Evolutionary conservation across 1,284 basidiomycete species (phyloP).

Genomic region (Ustilago nuda): DNA sequence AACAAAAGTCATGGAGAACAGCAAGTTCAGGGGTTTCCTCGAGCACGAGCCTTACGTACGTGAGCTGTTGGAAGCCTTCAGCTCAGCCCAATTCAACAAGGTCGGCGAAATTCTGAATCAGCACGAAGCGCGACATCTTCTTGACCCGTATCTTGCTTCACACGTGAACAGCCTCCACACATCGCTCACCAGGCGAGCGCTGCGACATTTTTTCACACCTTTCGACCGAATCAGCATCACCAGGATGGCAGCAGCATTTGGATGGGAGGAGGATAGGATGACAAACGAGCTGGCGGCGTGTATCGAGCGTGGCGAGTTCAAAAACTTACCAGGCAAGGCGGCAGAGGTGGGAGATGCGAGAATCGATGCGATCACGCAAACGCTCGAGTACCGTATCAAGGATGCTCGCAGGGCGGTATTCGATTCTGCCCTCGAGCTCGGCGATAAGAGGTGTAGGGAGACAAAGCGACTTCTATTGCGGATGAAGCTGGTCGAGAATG

Average conservation of each 20-base stretch:
- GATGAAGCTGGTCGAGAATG: slow-evolving; percentile 76
- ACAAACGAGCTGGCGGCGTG: slow-evolving; percentile 79
- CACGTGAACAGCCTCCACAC: slow-evolving; percentile 69
- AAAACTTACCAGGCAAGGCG: slow-evolving; percentile 79
- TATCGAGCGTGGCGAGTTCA: slow-evolving; percentile 80
- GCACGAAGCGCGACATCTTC: slow-evolving; percentile 77
- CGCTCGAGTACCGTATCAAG: slow-evolving; percentile 79
- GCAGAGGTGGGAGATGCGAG: slow-evolving; percentile 81
- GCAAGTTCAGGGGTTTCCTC: slow-evolving; percentile 79
- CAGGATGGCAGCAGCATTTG: slow-evolving; percentile 83
- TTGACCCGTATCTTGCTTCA: slow-evolving; percentile 80
- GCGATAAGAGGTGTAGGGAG: slow-evolving; percentile 77
- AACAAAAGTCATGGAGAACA: slow-evolving; percentile 76
- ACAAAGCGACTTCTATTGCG: slow-evolving; percentile 81
- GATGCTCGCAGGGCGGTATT: slow-evolving; percentile 81
- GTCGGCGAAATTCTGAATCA: slow-evolving; percentile 79
- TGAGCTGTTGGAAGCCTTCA: slow-evolving; percentile 83
- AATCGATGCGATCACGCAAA: slow-evolving; percentile 74
- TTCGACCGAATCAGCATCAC: slow-evolving; percentile 82
- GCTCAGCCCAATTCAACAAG: slow-evolving; percentile 82
- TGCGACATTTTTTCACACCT: slow-evolving; percentile 79
- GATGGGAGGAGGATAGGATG: slow-evolving; percentile 79
- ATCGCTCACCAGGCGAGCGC: slow-evolving; percentile 70
- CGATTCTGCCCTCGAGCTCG: slow-evolving; percentile 78
- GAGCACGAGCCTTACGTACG: slow-evolving; percentile 86